Conservation (phyloP, 2,329 filamentous ascomycete species). For the Corinectria fuckeliana region DNA sequence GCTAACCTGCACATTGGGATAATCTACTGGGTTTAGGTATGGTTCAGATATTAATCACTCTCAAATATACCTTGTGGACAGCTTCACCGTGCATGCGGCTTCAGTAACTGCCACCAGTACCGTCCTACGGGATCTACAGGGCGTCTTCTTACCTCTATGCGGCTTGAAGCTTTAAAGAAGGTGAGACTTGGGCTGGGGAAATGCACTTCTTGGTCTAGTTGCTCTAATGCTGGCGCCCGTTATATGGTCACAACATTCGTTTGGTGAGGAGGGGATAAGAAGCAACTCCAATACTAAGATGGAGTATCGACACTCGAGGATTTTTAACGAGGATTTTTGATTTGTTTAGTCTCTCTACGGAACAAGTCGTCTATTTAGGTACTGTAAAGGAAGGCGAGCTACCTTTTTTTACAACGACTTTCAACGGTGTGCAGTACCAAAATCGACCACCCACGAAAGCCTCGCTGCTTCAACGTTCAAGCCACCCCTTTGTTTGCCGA, state of each 20-base stretch:
- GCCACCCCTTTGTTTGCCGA: background rate
- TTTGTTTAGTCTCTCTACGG: background rate
- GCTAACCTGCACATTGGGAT: too few relatives aligned
- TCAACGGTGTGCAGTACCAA: too few relatives aligned
- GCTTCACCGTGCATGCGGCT: conserved; percentile 31
- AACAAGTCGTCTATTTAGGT: background rate
- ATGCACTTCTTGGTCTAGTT: conserved; percentile 48
- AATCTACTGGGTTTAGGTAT: conserved; percentile 48
- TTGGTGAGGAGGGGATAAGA: conserved; percentile 4
- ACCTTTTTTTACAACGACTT: too few relatives aligned
- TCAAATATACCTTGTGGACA: conserved; percentile 46
- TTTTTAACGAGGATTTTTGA: too few relatives aligned
- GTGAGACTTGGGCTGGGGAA: conserved; percentile 51
- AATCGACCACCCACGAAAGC: too few relatives aligned
- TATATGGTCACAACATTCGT: conserved; percentile 25
- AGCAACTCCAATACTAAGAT: conserved; percentile 2
- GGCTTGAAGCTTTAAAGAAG: conserved; percentile 46
- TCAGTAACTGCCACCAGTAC: conserved; percentile 34
- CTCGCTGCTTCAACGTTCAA: too few relatives aligned
- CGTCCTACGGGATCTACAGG: conserved; percentile 40
- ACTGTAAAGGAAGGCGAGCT: too few relatives aligned
- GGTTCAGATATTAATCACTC: conserved; percentile 52
- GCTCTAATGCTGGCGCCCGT: conserved; percentile 43
- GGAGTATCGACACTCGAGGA: background rate
- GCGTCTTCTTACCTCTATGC: conserved; percentile 47